Evolutionary conservation across 2,329 filamentous ascomycete species (phyloP), one percentile per base, ranked within the genome.

Genomic region (Hymenoscyphus repandus): DNA sequence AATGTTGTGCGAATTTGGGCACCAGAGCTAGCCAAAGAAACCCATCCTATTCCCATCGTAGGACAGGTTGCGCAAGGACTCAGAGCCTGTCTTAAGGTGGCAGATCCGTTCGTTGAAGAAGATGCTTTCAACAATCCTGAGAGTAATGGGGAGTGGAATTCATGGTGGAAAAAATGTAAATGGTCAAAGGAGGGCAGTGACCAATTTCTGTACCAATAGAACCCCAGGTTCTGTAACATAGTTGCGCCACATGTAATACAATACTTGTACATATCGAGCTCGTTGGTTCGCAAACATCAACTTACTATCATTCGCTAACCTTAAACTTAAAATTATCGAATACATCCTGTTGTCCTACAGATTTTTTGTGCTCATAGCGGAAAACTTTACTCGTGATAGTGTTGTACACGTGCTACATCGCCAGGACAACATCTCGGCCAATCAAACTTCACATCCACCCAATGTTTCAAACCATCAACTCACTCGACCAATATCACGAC

Each of bases 11-110:
- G 73, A n/a, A 74, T 70, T 54, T 78, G 76, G 62, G 72, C 79
- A n/a, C 72, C 74, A 2, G 80, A 84, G 61, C 83, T 88, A 78
- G 55, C 70, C 15, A 65, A 68, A 42, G 83, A 88, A 62, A 54
- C 71, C 0, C 75, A 76, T 1, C 68, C 70, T 0, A 71, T 88
- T 13, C 47, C 56, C 20, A 67, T 76, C 0, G 55, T 69, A 7
- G 73, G 70, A 1, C 52, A 64, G 1, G 57, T 87, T 5, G 72
- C 72, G 43, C 52, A 67, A 1, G 68, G 75, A 1, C 59, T 86
- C n/a, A 70, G 74, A 61, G 66, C 69, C 0, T 86, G 82, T 62
- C 69, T 87, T 32, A 54, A 66, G 2, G 62, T 82, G 6, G 79
- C 76, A 1, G 78, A 86, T 56, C 77, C 77, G 0, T 58, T 42